These are phyloP conservation scores for Mediolabrus comicus DNA, from an alignment of 108 stramenopile genomes.

Conservation along the genomic window DNA sequence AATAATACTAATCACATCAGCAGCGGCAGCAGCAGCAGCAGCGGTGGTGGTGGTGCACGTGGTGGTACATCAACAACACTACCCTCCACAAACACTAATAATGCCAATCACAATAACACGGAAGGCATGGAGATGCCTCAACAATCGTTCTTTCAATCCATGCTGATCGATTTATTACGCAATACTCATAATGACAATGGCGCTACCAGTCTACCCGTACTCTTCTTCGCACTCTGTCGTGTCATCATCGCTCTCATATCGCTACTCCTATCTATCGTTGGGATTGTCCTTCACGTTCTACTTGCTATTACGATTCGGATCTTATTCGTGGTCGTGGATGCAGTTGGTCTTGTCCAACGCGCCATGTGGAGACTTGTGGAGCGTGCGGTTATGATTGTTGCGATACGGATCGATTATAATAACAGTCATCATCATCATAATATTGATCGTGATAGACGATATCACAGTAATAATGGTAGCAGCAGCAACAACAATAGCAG, in stretches of 20 bases:
- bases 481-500: not conserved
- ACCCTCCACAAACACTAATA: too few relatives aligned
- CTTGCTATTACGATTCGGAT: not conserved
- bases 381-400: not conserved
- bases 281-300: not conserved
- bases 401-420: not conserved
- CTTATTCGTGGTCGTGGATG: not conserved
- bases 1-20: not conserved
- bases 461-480: not conserved
- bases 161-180: not conserved
- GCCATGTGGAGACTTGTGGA: not conserved
- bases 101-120: not conserved
- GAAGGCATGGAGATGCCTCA: not conserved
- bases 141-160: not conserved
- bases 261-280: not conserved
- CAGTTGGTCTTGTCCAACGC: not conserved
- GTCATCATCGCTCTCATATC: not conserved
- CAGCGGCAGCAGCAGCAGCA: not conserved
- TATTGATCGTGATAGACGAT: not conserved
- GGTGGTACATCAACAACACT: too few relatives aligned
- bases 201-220: not conserved
- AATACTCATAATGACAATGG: not conserved
- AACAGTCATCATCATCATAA: not conserved
- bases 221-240: not conserved
- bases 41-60: not conserved